phyloP scores from a whole-genome alignment of 2,329 filamentous ascomycete genomes.

The Grosmannia penicillata region DNA sequence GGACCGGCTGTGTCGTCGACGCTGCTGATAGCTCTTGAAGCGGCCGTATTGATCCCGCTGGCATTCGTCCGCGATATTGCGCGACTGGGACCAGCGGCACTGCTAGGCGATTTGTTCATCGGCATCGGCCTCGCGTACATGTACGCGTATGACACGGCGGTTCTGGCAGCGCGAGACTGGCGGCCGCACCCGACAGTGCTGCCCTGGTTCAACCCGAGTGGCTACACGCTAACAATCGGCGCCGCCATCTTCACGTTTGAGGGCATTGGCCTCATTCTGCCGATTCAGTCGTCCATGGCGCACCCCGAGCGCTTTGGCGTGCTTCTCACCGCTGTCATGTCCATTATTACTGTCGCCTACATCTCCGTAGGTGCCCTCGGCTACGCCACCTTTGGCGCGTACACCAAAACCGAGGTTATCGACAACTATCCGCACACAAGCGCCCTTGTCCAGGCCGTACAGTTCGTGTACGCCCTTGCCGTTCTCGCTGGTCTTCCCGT shows the following conservation, averaged over 20 bases:
- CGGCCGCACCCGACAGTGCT: slow-evolving; percentile 42
- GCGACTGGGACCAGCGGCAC: slow-evolving; percentile 53
- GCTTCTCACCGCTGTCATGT: slow-evolving; percentile 54
- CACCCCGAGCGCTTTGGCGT: slow-evolving; percentile 51
- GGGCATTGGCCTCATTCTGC: slow-evolving; percentile 61
- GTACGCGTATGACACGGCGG: slow-evolving; percentile 52
- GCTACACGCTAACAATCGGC: slow-evolving; percentile 57
- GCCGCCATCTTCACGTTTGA: slow-evolving; percentile 68
- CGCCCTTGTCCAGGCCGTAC: slow-evolving; percentile 60
- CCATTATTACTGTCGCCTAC: slow-evolving; percentile 58
- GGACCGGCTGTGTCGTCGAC: slow-evolving; percentile 30
- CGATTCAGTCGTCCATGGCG: slow-evolving; percentile 63
- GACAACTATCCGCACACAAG: slow-evolving; percentile 60
- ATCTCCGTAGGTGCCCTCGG: slow-evolving; percentile 58
- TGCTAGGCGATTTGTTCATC: slow-evolving; percentile 60
- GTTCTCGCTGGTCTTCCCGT: slow-evolving; percentile 62
- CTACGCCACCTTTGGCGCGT: slow-evolving; percentile 57
- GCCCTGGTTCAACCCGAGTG: slow-evolving; percentile 49
- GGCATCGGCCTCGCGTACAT: slow-evolving; percentile 57
- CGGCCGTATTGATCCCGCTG: slow-evolving; percentile 49
- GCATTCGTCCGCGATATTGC: slow-evolving; percentile 61
- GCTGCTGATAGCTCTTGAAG: slow-evolving; percentile 50
- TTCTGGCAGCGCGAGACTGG: slow-evolving; percentile 35
- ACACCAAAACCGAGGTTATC: slow-evolving; percentile 60
- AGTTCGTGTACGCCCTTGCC: slow-evolving; percentile 59